Evolutionary conservation across 2,329 filamentous ascomycete species (phyloP).

Genomic region (Fusarium subtropicale): DNA sequence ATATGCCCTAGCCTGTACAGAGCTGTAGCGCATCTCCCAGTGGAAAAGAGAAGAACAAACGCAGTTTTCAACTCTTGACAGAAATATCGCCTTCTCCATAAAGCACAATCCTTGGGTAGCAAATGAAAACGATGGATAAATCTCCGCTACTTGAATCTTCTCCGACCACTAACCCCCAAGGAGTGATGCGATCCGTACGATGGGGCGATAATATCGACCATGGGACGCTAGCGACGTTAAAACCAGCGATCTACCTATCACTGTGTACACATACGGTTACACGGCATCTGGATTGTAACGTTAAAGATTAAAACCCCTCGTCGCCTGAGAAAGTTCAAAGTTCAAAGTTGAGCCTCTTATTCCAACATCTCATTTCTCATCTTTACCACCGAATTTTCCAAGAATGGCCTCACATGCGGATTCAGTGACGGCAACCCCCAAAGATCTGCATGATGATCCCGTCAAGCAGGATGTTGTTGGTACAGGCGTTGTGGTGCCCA

Average conservation of each 20-base stretch:
- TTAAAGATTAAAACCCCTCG: conserved; percentile 24
- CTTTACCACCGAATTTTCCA: not conserved
- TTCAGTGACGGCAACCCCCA: not conserved
- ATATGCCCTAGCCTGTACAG: not conserved
- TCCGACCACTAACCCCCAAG: conserved; percentile 12
- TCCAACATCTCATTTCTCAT: not conserved
- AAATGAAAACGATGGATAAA: not conserved
- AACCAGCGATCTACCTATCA: conserved; percentile 17
- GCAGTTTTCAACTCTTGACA: not conserved
- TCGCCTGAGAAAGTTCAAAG: not conserved
- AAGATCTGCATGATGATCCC: conserved; percentile 10
- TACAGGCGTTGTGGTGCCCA: conserved; percentile 25
- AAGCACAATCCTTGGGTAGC: not conserved
- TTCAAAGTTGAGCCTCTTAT: not conserved
- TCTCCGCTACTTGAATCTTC: not conserved
- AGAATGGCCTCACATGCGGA: conserved; percentile 13
- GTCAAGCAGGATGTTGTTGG: conserved; percentile 12
- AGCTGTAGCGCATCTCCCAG: not conserved
- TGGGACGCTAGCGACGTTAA: conserved; percentile 15
- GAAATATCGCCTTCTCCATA: not conserved
- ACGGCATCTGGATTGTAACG: conserved; percentile 12
- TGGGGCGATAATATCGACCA: conserved; percentile 9
- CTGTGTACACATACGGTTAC: conserved; percentile 14
- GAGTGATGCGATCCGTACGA: conserved; percentile 4
- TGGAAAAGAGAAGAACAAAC: not conserved